These are phyloP conservation scores for Gamsiella multidivaricata DNA, from an alignment of 192 early-diverging fungal species.

Conservation along the genomic window DNA sequence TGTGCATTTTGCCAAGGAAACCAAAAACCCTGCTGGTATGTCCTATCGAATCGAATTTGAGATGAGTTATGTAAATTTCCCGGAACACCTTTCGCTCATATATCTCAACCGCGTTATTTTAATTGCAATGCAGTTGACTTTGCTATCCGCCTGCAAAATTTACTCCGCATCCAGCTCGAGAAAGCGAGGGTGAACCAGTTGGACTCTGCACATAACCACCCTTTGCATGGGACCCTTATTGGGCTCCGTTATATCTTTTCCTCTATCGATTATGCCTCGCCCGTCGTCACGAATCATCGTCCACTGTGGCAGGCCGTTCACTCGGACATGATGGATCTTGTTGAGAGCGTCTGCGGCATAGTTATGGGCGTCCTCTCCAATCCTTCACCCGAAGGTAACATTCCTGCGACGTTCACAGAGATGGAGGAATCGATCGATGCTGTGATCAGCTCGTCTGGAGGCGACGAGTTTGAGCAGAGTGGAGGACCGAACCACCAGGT, in stretches of 20 bases:
- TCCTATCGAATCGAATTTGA: background rate
- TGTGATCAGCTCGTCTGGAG: conserved; percentile 54
- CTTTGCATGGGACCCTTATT: conserved; percentile 66
- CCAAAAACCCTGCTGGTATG: conserved; percentile 34
- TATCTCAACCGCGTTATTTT: background rate
- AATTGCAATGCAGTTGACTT: conserved; percentile 57
- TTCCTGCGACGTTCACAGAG: conserved; percentile 83
- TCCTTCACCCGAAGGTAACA: conserved; percentile 90
- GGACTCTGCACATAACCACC: conserved; percentile 63
- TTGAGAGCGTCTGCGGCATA: conserved; percentile 65
- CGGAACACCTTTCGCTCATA: background rate
- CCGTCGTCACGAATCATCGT: conserved; percentile 55
- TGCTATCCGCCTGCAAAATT: conserved; percentile 59
- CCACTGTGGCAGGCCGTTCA: conserved; percentile 66
- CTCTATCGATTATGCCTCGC: conserved; percentile 67
- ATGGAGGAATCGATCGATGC: conserved; percentile 69
- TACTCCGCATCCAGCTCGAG: conserved; percentile 62
- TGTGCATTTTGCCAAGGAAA: conserved; percentile 16
- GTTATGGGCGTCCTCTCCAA: conserved; percentile 79
- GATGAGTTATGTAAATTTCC: background rate
- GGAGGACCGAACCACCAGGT: conserved; percentile 81
- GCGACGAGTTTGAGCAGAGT: conserved; percentile 56
- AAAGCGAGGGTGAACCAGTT: conserved; percentile 60
- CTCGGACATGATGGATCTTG: conserved; percentile 56
- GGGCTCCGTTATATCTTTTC: conserved; percentile 69